Conservation (phyloP, 257 asterid genomes). For the Anisodus tanguticus region DNA sequence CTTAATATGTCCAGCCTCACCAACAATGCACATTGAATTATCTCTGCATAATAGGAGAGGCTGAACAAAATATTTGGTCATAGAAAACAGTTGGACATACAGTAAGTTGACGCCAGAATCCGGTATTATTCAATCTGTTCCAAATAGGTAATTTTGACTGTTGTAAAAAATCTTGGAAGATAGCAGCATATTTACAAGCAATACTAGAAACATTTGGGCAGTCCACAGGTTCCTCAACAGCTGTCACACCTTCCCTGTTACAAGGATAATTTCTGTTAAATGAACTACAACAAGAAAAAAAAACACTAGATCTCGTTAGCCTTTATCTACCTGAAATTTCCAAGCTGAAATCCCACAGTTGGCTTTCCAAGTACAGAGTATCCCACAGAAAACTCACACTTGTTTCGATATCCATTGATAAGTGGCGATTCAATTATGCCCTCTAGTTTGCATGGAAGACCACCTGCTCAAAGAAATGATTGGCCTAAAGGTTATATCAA, state of each 20-base stretch:
- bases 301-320: not conserved
- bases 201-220: conserved; percentile 85
- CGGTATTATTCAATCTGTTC: conserved; percentile 93
- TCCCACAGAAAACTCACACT: conserved; percentile 97
- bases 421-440: conserved; percentile 82
- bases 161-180: conserved; percentile 82
- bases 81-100: conserved; percentile 45
- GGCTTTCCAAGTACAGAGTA: conserved; percentile 79
- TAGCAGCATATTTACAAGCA: conserved; percentile 75
- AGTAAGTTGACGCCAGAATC: conserved; percentile 99
- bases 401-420: conserved; percentile 89
- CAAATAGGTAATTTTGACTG: conserved; percentile 71
- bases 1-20: not conserved
- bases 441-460: conserved; percentile 94
- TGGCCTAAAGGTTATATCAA: conserved; percentile 28
- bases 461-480: conserved; percentile 61
- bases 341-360: conserved; percentile 90
- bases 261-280: conserved; percentile 27
- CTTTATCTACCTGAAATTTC: conserved; percentile 82
- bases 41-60: conserved; percentile 1
- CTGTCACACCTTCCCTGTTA: conserved; percentile 96
- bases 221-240: conserved; percentile 88
- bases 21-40: conserved; percentile 2
- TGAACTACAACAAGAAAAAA: not conserved
- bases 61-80: conserved; percentile 17